Evolutionary conservation across 23 red algal genomes (phyloP).

Genomic region (Gracilaria domingensis): DNA sequence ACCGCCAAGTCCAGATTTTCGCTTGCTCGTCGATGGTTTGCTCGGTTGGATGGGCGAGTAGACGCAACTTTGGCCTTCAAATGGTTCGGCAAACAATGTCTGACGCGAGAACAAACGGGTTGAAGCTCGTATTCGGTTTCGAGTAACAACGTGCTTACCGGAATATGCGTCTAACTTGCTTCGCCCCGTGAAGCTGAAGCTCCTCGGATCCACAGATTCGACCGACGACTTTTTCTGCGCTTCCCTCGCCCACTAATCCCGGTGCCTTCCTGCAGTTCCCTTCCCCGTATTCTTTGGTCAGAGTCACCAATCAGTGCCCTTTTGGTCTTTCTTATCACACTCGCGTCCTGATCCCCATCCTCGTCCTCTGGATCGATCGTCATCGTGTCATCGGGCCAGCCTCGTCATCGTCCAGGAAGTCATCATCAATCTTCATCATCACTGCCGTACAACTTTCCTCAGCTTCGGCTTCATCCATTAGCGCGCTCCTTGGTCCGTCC

Average conservation of each 20-base stretch:
- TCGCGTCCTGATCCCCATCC: not conserved
- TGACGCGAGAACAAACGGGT: conserved; percentile 48
- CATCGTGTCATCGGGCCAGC: conserved; percentile 33
- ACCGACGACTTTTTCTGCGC: conserved; percentile 5
- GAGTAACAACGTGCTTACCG: conserved; percentile 44
- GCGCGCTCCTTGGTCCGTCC: conserved; percentile 52
- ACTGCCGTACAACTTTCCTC: conserved; percentile 65
- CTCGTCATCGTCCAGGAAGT: conserved; percentile 59
- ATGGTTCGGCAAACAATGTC: conserved; percentile 43
- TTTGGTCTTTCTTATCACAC: not conserved
- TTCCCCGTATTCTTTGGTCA: conserved; percentile 14
- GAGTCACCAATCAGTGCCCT: not conserved
- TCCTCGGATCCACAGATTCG: conserved; percentile 11
- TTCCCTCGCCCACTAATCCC: conserved; percentile 6
- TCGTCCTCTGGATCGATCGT: conserved; percentile 40
- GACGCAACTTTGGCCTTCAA: conserved; percentile 19
- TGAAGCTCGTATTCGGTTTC: conserved; percentile 58
- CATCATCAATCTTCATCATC: conserved; percentile 65
- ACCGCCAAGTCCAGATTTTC: conserved; percentile 51
- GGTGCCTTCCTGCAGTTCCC: not conserved
- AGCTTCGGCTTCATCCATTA: conserved; percentile 61
- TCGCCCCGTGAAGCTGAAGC: conserved; percentile 1
- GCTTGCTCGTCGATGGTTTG: conserved; percentile 49
- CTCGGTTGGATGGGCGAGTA: not conserved
- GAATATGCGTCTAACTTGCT: conserved; percentile 38